Evolutionary conservation across 768 basidiomycete species (phyloP).

Genomic region (Pulveroboletus sp.): DNA sequence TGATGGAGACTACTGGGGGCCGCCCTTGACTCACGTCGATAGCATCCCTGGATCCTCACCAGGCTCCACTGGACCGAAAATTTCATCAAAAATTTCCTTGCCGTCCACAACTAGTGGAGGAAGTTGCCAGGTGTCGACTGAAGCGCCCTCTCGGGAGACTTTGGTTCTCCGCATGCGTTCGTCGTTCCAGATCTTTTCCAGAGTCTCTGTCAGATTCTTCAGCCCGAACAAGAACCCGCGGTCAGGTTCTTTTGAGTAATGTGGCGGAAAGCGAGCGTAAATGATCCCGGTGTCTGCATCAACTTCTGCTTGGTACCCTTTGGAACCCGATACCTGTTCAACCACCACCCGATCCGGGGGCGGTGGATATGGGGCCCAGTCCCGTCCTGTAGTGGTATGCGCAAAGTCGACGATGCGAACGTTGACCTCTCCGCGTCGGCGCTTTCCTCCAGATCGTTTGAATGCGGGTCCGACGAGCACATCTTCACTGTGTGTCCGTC

Average conservation of each 20-base stretch:
- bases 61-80: slow-evolving; percentile 47
- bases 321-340: slow-evolving; percentile 51
- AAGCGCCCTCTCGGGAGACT: slow-evolving; percentile 53
- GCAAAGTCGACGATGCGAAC: slow-evolving; percentile 98
- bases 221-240: slow-evolving; percentile 92
- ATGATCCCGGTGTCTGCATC: slow-evolving; percentile 81
- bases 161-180: slow-evolving; percentile 73
- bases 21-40: slow-evolving; percentile 48
- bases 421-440: slow-evolving; percentile 86
- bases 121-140: slow-evolving; percentile 45
- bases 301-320: slow-evolving; percentile 78
- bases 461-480: slow-evolving; percentile 62
- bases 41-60: slow-evolving; percentile 73
- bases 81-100: slow-evolving; percentile 75
- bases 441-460: slow-evolving; percentile 59
- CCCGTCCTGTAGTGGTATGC: slow-evolving; percentile 92
- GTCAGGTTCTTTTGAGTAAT: slow-evolving; percentile 84
- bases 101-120: slow-evolving; percentile 66
- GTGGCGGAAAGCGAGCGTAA: slow-evolving; percentile 92
- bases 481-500: slow-evolving; percentile 80
- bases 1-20: neutral
- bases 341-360: slow-evolving; percentile 37
- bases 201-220: slow-evolving; percentile 68
- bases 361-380: slow-evolving; percentile 71
- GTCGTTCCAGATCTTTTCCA: slow-evolving; percentile 85